These are phyloP conservation scores for Emergomyces orientalis DNA, from an alignment of 2,329 filamentous ascomycete species.

Conservation along the genomic window DNA sequence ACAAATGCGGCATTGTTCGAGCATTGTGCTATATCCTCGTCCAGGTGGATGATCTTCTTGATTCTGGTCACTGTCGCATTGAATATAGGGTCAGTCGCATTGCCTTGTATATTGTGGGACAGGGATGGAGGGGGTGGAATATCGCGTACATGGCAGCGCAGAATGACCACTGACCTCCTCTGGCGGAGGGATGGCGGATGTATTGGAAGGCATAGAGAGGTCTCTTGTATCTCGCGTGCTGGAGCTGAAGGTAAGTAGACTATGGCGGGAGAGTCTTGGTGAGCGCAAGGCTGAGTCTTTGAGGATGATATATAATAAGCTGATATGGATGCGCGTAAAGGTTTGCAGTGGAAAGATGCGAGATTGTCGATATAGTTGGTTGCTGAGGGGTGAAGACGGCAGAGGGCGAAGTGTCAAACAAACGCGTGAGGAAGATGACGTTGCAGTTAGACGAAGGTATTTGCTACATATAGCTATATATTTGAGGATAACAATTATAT, in stretches of 20 bases:
- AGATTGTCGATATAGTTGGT: too few species aligned
- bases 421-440: background rate
- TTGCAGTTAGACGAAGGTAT: too few species aligned
- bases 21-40: slow-evolving; percentile 75
- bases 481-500: too few species aligned
- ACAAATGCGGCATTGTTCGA: slow-evolving; percentile 92
- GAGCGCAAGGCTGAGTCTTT: background rate
- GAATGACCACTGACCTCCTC: slow-evolving; percentile 78
- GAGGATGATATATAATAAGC: too few species aligned
- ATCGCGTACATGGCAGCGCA: slow-evolving; percentile 66
- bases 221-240: background rate
- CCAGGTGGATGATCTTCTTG: slow-evolving; percentile 86
- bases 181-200: slow-evolving; percentile 66
- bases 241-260: background rate
- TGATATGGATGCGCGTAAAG: background rate
- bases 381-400: background rate
- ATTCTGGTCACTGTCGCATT: slow-evolving; percentile 67
- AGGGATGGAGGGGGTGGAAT: background rate
- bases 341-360: background rate
- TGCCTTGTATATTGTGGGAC: background rate
- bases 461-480: too few species aligned
- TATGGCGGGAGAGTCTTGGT: background rate
- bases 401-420: background rate
- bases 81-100: slow-evolving; percentile 3
- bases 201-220: slow-evolving; percentile 75